These are phyloP conservation scores for Teratosphaeria viscida DNA, from an alignment of 2,329 filamentous ascomycete genomes.

Conservation along the genomic window DNA sequence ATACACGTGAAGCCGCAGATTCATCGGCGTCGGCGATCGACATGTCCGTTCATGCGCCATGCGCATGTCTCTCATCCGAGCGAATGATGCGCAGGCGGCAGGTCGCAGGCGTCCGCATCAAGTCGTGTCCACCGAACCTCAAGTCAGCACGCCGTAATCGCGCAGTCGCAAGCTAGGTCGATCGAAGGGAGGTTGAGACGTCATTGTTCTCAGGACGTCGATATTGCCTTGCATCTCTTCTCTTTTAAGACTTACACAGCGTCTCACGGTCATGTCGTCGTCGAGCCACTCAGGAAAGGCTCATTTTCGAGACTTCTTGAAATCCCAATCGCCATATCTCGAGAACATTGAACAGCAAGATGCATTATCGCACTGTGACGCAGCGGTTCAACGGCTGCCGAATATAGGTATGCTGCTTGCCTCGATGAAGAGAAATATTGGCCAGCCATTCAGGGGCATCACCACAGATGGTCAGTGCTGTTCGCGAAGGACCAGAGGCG, in stretches of 20 bases:
- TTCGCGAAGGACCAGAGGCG: conserved; percentile 1
- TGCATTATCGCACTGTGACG: not conserved
- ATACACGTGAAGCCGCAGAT: no score
- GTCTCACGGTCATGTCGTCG: not conserved
- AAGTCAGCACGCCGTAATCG: not conserved
- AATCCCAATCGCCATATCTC: not conserved
- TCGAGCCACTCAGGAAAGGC: not conserved
- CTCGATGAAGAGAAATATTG: conserved; percentile 15
- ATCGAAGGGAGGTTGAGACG: not conserved
- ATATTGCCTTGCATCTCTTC: not conserved
- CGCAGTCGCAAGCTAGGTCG: not conserved
- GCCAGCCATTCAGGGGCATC: conserved; percentile 61
- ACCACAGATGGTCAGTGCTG: conserved; percentile 53
- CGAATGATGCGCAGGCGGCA: not conserved
- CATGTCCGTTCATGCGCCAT: not conserved
- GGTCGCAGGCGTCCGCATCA: not conserved
- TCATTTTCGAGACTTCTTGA: not conserved
- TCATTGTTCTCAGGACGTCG: not conserved
- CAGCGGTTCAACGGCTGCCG: conserved; percentile 15
- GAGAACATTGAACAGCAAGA: conserved; percentile 1
- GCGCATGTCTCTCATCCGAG: no score
- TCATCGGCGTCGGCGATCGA: not conserved
- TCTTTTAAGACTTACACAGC: not conserved
- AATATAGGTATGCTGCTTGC: conserved; percentile 7
- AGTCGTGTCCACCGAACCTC: not conserved